Base-by-base conservation (phyloP, 73 alveolate species). In the Symbiodinium pilosum region DNA sequence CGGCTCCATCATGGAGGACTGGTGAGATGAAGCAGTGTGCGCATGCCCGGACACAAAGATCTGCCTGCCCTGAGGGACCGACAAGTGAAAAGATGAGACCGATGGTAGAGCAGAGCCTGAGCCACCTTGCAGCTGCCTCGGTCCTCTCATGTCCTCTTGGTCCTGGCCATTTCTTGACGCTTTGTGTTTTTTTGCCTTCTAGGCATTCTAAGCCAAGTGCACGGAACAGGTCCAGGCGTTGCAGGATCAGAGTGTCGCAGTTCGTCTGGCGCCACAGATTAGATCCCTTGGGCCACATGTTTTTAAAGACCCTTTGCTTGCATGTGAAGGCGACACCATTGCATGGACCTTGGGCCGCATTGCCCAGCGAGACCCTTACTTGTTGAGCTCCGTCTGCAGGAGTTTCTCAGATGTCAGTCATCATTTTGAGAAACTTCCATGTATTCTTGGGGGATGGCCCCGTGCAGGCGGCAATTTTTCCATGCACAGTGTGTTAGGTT, bases 341-440 rank as follows among this genome's bases (percentile, higher is more conserved):
- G 98, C 98, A 2, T 93, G 98, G 98, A 93, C 98, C n/a, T 40
- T 93, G 98, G 98, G 98, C n/a, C 92, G 98, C 28, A 93, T 93
- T 36, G 98, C 98, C 30, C 54, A 39, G 89, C 36, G 11, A 34
- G 36, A 26, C 24, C 89, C 52, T 42, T 64, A 1, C 34, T 56
- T 24, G 42, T 8, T 73, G 86, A n/a, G 24, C 34, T 36, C 34
- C n/a, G 73, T 54, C n/a, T n/a, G 34, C 73, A 6, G 73, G 73
- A 26, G 5, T 1, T 54, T 26, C 73, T 54, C 26, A 1, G 73
- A 1, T 54, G 7, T 54, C 24, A 16, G 68, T 73, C n/a, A n/a
- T n/a, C n/a, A n/a, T n/a, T n/a, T n/a, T n/a, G n/a, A n/a, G 14
- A 54, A 54, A 14, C 24, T 18, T 54, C 24, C 14, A 54, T 54